Conservation (phyloP, 805 yeast species). For the Barnettozyma botsteinii region DNA sequence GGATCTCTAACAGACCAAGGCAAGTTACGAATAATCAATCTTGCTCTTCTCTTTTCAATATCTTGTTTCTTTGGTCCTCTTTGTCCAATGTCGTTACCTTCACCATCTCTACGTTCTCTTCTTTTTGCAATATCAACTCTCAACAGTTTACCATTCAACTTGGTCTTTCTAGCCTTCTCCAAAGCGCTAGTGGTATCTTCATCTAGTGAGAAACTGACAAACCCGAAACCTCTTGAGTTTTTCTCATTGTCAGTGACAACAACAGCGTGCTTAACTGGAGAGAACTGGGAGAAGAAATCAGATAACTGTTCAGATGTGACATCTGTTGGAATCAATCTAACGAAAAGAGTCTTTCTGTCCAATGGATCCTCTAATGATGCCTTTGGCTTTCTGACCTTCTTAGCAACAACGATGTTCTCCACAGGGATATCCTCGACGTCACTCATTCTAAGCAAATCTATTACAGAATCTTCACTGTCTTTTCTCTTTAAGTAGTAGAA, state of each 20-base stretch:
- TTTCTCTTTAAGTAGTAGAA: too few relatives aligned
- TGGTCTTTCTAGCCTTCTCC: constrained; percentile 55
- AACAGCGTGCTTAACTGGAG: constrained; percentile 93
- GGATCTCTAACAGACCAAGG: constrained; percentile 94
- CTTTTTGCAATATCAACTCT: constrained; percentile 87
- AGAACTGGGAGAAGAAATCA: constrained; percentile 83
- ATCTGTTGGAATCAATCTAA: constrained; percentile 74
- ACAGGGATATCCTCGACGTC: neutral
- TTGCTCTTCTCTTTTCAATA: constrained; percentile 75
- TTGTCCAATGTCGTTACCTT: neutral
- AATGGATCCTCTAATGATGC: constrained; percentile 24
- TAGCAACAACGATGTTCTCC: neutral
- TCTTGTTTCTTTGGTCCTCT: constrained; percentile 25
- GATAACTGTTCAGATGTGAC: constrained; percentile 80
- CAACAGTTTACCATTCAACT: constrained; percentile 59
- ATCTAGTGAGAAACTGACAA: constrained; percentile 80
- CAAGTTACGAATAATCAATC: constrained; percentile 82
- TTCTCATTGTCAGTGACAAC: constrained; percentile 74
- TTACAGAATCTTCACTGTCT: constrained; percentile 1
- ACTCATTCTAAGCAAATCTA: neutral
- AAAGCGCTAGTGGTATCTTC: constrained; percentile 81
- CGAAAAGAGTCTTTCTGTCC: constrained; percentile 63
- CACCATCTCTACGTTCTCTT: constrained; percentile 60
- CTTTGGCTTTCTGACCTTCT: neutral
- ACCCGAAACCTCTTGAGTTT: constrained; percentile 90